A percentile compares a stretch with the other conserved stretches of the same genome.
Conservation (phyloP, 2,329 filamentous ascomycete genomes). For the Fusarium sp. region DNA sequence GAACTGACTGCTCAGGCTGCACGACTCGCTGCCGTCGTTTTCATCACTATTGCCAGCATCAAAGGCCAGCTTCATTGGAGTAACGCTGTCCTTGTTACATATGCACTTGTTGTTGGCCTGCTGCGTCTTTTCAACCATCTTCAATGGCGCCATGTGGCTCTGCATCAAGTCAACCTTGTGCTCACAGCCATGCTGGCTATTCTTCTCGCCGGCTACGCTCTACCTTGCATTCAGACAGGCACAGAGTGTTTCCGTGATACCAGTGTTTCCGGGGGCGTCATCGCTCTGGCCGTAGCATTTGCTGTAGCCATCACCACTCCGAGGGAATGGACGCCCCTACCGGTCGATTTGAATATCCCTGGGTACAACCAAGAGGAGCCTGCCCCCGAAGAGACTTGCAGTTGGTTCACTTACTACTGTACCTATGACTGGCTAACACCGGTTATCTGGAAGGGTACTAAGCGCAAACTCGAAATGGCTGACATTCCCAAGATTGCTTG, state of each 20-base stretch:
- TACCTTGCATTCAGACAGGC: conserved; percentile 61
- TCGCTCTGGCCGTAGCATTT: conserved; percentile 56
- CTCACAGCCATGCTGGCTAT: conserved; percentile 57
- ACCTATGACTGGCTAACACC: conserved; percentile 68
- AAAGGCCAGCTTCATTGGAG: conserved; percentile 55
- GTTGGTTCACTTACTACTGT: conserved; percentile 67
- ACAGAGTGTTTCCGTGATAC: conserved; percentile 50
- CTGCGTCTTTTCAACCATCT: conserved; percentile 58
- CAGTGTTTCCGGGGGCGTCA: conserved; percentile 54
- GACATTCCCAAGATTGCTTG: conserved; percentile 66
- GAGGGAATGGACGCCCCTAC: conserved; percentile 66
- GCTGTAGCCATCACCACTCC: conserved; percentile 63
- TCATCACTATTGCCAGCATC: conserved; percentile 56
- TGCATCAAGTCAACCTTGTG: conserved; percentile 67
- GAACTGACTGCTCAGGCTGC: conserved; percentile 61
- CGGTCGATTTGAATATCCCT: conserved; percentile 56
- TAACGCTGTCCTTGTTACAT: conserved; percentile 56
- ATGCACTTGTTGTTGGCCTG: conserved; percentile 62
- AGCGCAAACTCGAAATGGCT: conserved; percentile 61
- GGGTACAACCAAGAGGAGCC: conserved; percentile 59
- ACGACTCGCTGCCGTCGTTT: conserved; percentile 58
- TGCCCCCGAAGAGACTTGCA: conserved; percentile 68
- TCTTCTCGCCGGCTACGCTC: conserved; percentile 55
- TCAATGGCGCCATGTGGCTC: conserved; percentile 62
- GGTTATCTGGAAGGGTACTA: conserved; percentile 64